Conservation (phyloP, 1,139 yeast species). For the Dujonia santamariae region DNA sequence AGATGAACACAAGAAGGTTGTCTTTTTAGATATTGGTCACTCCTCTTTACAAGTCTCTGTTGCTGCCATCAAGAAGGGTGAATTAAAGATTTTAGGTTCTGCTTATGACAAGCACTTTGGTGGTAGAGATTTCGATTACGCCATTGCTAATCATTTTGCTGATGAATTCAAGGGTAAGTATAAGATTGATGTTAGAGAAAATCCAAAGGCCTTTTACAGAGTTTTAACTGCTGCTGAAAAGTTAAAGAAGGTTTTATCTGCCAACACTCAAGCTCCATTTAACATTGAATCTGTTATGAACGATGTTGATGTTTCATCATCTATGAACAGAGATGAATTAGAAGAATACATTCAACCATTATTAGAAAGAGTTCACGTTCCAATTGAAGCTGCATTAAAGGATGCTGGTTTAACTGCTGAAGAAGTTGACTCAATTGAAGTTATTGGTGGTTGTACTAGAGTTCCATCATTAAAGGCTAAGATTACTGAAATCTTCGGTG, state of each 20-base stretch:
- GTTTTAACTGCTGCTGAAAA: constrained; percentile 88
- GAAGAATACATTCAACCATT: constrained; percentile 86
- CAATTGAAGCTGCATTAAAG: constrained; percentile 78
- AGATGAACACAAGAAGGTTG: constrained; percentile 85
- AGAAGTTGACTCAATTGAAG: constrained; percentile 87
- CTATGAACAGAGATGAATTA: constrained; percentile 86
- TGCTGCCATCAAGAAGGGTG: constrained; percentile 94
- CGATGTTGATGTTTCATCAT: constrained; percentile 92
- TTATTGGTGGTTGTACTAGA: constrained; percentile 98
- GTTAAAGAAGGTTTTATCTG: constrained; percentile 93
- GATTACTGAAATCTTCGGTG: constrained; percentile 77
- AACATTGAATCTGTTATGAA: constrained; percentile 95
- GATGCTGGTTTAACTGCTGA: constrained; percentile 70
- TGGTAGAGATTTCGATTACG: constrained; percentile 94
- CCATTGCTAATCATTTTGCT: constrained; percentile 93
- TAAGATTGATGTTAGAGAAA: constrained; percentile 86
- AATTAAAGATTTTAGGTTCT: constrained; percentile 86
- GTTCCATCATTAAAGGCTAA: constrained; percentile 88
- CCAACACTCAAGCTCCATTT: constrained; percentile 93
- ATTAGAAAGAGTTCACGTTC: constrained; percentile 69
- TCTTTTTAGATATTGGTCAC: constrained; percentile 95
- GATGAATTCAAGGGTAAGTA: constrained; percentile 86
- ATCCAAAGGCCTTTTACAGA: constrained; percentile 95
- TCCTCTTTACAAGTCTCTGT: constrained; percentile 90
- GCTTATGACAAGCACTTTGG: constrained; percentile 96